Evolutionary conservation across 2,329 filamentous ascomycete species (phyloP).

Genomic region (Fusarium sp.): DNA sequence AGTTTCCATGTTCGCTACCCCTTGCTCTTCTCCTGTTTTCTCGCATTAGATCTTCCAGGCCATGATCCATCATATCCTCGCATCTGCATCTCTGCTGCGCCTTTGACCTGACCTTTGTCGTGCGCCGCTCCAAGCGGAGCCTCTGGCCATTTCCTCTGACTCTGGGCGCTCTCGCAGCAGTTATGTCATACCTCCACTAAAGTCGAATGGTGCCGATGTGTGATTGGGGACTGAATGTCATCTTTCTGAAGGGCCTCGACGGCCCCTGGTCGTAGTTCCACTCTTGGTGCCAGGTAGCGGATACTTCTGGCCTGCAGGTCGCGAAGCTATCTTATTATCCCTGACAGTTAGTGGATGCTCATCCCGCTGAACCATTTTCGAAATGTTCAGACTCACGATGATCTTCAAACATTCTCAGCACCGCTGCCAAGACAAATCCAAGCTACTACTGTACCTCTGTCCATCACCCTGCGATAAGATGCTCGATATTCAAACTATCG

Average conservation of each 20-base stretch:
- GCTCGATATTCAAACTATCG: constrained; percentile 12
- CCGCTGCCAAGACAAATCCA: constrained; percentile 40
- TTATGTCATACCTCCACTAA: constrained; percentile 52
- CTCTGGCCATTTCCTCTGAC: constrained; percentile 34
- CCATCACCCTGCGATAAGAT: constrained; percentile 30
- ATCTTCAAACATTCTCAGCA: constrained; percentile 43
- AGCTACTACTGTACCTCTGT: constrained; percentile 13
- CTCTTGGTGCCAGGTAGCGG: constrained; percentile 36
- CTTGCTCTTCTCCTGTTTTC: constrained; percentile 11
- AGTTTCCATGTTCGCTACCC: constrained; percentile 9
- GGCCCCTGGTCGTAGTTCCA: constrained; percentile 44
- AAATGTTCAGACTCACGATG: constrained; percentile 43
- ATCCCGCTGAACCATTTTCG: constrained; percentile 46
- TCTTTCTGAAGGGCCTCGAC: constrained; percentile 48
- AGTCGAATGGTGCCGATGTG: constrained; percentile 26
- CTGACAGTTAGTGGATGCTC: constrained; percentile 35
- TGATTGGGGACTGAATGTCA: constrained; percentile 52
- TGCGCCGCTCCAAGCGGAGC: constrained; percentile 38
- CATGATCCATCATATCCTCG: constrained; percentile 41
- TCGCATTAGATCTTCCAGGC: constrained; percentile 27
- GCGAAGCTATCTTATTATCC: constrained; percentile 37
- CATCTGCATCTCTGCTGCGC: constrained; percentile 40
- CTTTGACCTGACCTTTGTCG: constrained; percentile 40
- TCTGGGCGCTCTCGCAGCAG: constrained; percentile 30
- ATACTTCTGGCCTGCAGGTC: constrained; percentile 34